Evolutionary conservation across 495 filamentous ascomycete genomes (phyloP).

Genomic region (Penicillium parvum): DNA sequence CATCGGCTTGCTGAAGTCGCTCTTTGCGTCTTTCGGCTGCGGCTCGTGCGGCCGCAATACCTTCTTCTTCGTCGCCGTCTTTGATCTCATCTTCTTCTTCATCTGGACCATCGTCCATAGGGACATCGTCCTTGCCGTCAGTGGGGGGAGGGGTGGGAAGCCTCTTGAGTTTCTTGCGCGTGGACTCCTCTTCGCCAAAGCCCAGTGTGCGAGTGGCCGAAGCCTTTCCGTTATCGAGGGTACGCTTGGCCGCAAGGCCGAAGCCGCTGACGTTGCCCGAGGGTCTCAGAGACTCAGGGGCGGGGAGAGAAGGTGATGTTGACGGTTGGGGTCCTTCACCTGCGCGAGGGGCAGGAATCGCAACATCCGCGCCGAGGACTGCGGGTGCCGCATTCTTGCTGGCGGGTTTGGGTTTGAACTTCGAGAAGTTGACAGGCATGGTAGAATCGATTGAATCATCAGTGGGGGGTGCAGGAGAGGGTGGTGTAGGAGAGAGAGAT

Average conservation of each 20-base stretch:
- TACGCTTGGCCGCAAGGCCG: constrained; percentile 65
- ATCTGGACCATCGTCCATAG: constrained; percentile 54
- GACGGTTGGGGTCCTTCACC: no score
- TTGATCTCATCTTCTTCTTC: constrained; percentile 74
- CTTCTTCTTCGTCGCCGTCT: constrained; percentile 80
- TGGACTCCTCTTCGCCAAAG: constrained; percentile 83
- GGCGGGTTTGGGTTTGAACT: constrained; percentile 87
- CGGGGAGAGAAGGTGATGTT: constrained; percentile 45
- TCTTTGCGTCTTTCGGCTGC: constrained; percentile 74
- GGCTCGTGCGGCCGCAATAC: constrained; percentile 75
- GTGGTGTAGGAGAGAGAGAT: constrained; percentile 56
- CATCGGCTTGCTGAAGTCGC: constrained; percentile 43
- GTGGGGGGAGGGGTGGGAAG: constrained; percentile 70
- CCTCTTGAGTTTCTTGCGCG: constrained; percentile 80
- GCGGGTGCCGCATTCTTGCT: constrained; percentile 58
- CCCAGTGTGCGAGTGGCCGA: constrained; percentile 69
- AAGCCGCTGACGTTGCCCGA: constrained; percentile 77
- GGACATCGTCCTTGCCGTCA: constrained; percentile 56
- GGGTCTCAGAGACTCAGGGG: constrained; percentile 47
- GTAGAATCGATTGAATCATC: constrained; percentile 42
- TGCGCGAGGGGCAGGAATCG: constrained; percentile 47
- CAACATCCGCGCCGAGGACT: constrained; percentile 59
- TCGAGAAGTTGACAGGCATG: constrained; percentile 64
- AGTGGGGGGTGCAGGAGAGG: constrained; percentile 48
- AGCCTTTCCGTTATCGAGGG: constrained; percentile 59